Evolutionary conservation across 352 stramenopile species (phyloP), one percentile per base, ranked within the genome.

Genomic region (Pythium grandisporangium): DNA sequence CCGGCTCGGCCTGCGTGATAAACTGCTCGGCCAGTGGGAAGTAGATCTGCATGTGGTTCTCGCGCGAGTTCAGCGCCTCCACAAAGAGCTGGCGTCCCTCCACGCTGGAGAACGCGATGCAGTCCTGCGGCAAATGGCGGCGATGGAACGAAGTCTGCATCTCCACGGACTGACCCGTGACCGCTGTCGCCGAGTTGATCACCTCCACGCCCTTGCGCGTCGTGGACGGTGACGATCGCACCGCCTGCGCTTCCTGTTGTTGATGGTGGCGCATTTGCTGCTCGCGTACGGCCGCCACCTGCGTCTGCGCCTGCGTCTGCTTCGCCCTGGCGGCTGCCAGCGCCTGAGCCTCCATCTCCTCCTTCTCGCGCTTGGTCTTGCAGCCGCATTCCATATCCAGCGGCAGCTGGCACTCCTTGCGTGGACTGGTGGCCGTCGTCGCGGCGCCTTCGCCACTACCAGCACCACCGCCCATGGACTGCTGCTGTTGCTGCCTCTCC

Each of bases 21-120:
- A 94, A 96, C 56, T 94, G 73, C 51, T 95, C 83, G 0, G 80
- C 82, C 43, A 97, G 58, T 5, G 77, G 68, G 51, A 97, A 98
- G 72, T 98, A 99, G 35, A 84, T 88, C 37, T 86, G 69, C 77
- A 90, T 90, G 61, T 75, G 87, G 49, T 84, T 81, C 23, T 42
- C 45, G 24, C 32, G 17, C 25, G 51, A 54, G 36, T 53, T 72
- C 20, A 76, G 48, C 41, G 82, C 68, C 26, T 97, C 67, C 7
- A 70, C 59, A 53, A 98, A 93, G n/a, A 95, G 59, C 49, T 59
- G 53, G 20, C 74, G 66, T 4, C 93, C 95, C 51, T 92, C 66
- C 2, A 54, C 29, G 16, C 79, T 95, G 14, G 70, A 91, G 46
- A 97, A 93, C 30, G 81, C 63, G 34, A 86, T 75, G 51, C 90